A percentile compares a stretch with the other conserved stretches of the same genome.
These are phyloP conservation scores for Quercus dentata DNA, from an alignment of 306 rosid species.

Conservation along the genomic window DNA sequence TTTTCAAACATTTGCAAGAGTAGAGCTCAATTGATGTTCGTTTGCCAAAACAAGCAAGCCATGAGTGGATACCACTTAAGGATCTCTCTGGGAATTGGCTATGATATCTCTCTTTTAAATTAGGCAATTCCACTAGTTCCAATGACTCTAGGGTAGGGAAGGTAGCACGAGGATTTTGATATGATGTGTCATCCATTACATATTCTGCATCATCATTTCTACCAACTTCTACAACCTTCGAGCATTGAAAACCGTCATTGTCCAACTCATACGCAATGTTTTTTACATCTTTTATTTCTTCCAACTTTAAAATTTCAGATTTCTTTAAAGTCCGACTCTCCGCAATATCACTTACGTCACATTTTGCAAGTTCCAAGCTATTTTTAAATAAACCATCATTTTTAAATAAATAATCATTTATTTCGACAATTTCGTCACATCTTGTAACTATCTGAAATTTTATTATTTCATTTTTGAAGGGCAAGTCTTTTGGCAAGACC, in stretches of 20 bases:
- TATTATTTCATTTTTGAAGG: no score
- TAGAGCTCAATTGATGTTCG: no score
- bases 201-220: conserved; percentile 13
- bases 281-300: neutral
- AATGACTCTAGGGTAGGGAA: neutral
- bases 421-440: no score
- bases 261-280: neutral
- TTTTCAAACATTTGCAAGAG: no score
- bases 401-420: no score
- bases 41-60: neutral
- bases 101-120: neutral
- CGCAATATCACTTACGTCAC: neutral
- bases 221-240: neutral
- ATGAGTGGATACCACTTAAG: neutral
- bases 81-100: neutral
- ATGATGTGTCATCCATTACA: neutral
- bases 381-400: neutral
- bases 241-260: conserved; percentile 1
- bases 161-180: neutral
- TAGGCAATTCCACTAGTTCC: neutral
- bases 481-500: no score
- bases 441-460: no score
- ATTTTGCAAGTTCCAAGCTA: neutral
- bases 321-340: neutral
- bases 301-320: conserved; percentile 13